Evolutionary conservation across 192 early-diverging fungal species (phyloP), one percentile per base, ranked within the genome.

Genomic region (Lunasporangiospora selenospora): DNA sequence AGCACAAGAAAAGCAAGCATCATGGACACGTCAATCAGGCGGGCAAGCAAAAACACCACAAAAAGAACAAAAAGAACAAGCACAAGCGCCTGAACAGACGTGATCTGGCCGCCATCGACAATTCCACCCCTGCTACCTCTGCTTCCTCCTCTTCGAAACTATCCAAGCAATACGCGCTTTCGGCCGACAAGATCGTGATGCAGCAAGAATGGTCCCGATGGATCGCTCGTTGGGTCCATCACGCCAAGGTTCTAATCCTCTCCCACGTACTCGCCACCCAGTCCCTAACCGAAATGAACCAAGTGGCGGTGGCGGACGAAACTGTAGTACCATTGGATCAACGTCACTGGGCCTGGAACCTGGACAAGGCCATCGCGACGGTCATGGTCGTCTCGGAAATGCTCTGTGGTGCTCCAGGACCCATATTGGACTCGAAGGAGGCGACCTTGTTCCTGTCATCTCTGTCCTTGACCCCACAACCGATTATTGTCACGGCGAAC

Each of bases 141-240:
- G n/a, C n/a, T n/a, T n/a, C n/a, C n/a, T n/a, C n/a, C n/a, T n/a
- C n/a, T n/a, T n/a, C n/a, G n/a, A n/a, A n/a, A n/a, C n/a, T n/a
- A n/a, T n/a, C n/a, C n/a, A n/a, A n/a, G n/a, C n/a, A 58, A 26
- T 48, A 31, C 26, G 58, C 53, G 13, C 56, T 67, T 41, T 49
- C 65, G 0, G 65, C 65, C 4, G 65, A 67, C 34, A 67, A 67
- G 24, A 23, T 50, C 3, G 55, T 67, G 0, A 67, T 67, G 65
- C 54, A 38, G 1, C 54, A 67, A 19, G 65, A 67, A 52, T 67
- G 56, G 55, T 67, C 65, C n/a, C 65, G 65, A 32, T 58, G 56
- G 65, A 56, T 67, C 41, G 62, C 62, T 4, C 62, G 56, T 13
- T 65, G 62, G 62, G 53, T 55, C 1, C 65, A 67, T 24, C 65